These are phyloP conservation scores for Tillandsia leiboldiana DNA, from an alignment of 176 grass and related monocot genomes.

Conservation along the genomic window DNA sequence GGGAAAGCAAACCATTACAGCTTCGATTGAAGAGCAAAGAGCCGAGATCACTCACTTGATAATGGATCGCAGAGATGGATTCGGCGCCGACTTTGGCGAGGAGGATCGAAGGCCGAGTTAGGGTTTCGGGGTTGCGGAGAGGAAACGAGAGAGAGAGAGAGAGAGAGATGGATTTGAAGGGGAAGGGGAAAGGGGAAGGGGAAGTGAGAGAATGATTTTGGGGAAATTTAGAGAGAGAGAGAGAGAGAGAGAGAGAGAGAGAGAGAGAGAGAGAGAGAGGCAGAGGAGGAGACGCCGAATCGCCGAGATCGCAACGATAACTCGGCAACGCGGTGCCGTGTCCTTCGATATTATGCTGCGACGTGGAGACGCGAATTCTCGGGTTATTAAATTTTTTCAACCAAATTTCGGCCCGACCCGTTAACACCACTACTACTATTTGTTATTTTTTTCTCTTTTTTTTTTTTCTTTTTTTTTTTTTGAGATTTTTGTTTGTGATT, in stretches of 20 bases:
- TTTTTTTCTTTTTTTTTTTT: too few relatives aligned
- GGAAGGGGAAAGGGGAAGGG: not conserved
- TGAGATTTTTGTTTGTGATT: too few relatives aligned
- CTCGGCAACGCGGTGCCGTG: conserved; percentile 10
- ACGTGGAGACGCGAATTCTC: too few relatives aligned
- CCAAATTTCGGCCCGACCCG: too few relatives aligned
- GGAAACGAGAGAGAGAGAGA: not conserved
- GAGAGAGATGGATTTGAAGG: not conserved
- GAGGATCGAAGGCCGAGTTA: not conserved
- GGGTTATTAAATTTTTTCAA: too few relatives aligned
- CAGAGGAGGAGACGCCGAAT: not conserved
- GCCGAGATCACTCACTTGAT: not conserved
- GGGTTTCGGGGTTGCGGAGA: not conserved
- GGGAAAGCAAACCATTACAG: not conserved
- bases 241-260: not conserved
- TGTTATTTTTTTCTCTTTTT: too few relatives aligned
- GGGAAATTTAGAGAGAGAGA: not conserved
- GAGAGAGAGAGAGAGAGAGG: not conserved
- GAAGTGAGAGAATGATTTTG: not conserved
- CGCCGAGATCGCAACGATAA: conserved; percentile 6
- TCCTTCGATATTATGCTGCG: not conserved
- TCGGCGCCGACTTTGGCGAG: not conserved
- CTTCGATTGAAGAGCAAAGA: too few relatives aligned
- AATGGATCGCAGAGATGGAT: not conserved
- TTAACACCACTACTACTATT: too few relatives aligned